Evolutionary conservation across 1,139 yeast species (phyloP).

Genomic region (Saccharomyces hybrid): DNA sequence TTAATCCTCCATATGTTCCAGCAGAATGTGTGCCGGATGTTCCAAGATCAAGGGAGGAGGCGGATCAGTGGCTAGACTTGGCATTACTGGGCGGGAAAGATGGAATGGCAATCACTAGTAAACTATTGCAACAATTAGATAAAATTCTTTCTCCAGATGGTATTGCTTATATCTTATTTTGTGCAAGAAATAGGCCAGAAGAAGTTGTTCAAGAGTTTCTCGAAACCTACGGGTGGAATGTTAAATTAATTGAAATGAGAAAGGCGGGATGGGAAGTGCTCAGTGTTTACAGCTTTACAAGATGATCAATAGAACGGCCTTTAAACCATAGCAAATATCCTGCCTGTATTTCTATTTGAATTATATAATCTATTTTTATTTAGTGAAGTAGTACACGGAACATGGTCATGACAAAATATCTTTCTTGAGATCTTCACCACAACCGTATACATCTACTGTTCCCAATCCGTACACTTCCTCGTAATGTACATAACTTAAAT

Average conservation of each 20-base stretch:
- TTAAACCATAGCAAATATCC: too few species aligned
- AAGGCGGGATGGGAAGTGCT: conserved; percentile 98
- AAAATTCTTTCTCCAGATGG: conserved; percentile 47
- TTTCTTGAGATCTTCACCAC: conserved; percentile 46
- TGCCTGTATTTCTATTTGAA: neutral
- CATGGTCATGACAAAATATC: conserved; percentile 42
- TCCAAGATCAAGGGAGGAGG: conserved; percentile 37
- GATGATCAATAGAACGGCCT: neutral
- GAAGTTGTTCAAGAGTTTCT: conserved; percentile 45
- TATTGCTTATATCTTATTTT: conserved; percentile 73
- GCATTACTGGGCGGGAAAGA: conserved; percentile 84
- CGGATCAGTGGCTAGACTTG: conserved; percentile 69
- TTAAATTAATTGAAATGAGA: conserved; percentile 45
- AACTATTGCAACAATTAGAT: conserved; percentile 48
- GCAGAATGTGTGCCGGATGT: conserved; percentile 56
- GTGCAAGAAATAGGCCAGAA: conserved; percentile 80
- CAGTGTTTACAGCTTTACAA: conserved; percentile 46
- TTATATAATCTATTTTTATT: neutral
- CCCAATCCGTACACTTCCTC: conserved; percentile 61
- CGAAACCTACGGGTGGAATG: conserved; percentile 45
- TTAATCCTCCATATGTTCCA: conserved; percentile 97
- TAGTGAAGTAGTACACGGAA: neutral
- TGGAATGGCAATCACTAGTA: conserved; percentile 80
- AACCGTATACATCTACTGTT: conserved; percentile 40
- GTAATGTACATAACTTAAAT: conserved; percentile 61